A percentile compares a stretch with the other conserved stretches of the same genome.
These are phyloP conservation scores for Eucalyptus albens DNA, from an alignment of 345 rosid genomes.

Conservation along the genomic window DNA sequence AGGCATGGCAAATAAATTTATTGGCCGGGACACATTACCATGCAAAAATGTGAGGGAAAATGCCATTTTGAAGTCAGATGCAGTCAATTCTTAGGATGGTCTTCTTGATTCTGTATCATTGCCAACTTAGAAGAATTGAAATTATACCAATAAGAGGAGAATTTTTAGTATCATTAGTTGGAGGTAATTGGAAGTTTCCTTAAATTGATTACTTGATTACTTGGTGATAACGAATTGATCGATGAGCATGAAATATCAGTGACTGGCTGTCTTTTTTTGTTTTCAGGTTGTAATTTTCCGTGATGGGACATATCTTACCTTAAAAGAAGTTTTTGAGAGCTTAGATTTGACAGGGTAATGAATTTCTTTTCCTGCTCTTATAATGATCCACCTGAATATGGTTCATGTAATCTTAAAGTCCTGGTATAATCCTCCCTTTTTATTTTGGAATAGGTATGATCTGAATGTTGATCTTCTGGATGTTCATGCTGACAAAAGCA, in stretches of 20 bases:
- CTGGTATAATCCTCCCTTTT: not conserved
- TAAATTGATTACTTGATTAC: not conserved
- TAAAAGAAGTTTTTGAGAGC: slow-evolving; percentile 96
- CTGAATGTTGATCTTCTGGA: slow-evolving; percentile 96
- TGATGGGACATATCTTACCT: slow-evolving; percentile 94
- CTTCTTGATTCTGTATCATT: not conserved
- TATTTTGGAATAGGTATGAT: slow-evolving; percentile 54
- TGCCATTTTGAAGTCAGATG: not conserved
- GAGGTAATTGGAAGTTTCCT: not conserved
- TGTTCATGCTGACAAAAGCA: slow-evolving; percentile 99
- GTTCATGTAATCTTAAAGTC: not conserved
- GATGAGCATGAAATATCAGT: not conserved
- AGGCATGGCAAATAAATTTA: not conserved
- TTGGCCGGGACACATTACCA: not conserved
- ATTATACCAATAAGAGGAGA: not conserved
- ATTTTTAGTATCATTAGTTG: not conserved
- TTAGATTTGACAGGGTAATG: slow-evolving; percentile 85
- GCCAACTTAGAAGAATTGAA: not conserved
- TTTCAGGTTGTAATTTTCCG: slow-evolving; percentile 95
- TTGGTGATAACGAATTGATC: not conserved
- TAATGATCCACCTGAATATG: not conserved
- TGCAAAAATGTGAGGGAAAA: not conserved
- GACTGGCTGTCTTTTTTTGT: not conserved
- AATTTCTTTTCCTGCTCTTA: not conserved
- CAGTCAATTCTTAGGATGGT: not conserved